Conservation (phyloP, 441 rosid species). For the Corymbia calophylla region DNA sequence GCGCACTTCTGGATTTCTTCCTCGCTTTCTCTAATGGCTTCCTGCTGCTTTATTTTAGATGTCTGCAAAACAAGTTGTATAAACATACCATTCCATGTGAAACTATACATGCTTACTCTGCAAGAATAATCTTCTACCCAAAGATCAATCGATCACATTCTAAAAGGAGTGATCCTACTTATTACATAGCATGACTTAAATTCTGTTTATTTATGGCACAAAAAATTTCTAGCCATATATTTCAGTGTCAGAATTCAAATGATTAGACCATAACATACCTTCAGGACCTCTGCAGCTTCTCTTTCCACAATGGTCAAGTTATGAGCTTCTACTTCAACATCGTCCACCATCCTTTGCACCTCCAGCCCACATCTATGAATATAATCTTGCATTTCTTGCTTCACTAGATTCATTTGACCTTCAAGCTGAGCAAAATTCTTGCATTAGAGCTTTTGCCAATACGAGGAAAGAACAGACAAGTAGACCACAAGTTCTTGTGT, state of each 20-base stretch:
- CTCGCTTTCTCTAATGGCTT: slow-evolving; percentile 42
- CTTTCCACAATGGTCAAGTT: slow-evolving; percentile 51
- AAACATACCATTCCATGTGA: background rate
- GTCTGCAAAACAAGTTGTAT: slow-evolving; percentile 16
- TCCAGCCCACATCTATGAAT: slow-evolving; percentile 38
- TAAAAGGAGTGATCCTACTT: background rate
- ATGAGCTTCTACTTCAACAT: slow-evolving; percentile 38
- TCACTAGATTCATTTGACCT: slow-evolving; percentile 28
- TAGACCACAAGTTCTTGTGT: background rate
- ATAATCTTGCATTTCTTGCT: slow-evolving; percentile 51
- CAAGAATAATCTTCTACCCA: background rate
- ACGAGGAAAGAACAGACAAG: background rate
- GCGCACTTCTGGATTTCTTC: slow-evolving; percentile 51
- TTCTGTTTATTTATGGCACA: background rate
- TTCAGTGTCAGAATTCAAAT: background rate
- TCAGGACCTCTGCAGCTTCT: slow-evolving; percentile 63
- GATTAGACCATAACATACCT: slow-evolving; percentile 22
- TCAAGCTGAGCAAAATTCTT: slow-evolving; percentile 31
- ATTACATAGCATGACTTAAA: background rate
- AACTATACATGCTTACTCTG: background rate
- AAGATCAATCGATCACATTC: background rate
- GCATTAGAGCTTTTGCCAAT: background rate
- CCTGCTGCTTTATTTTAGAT: slow-evolving; percentile 46
- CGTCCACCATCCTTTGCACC: slow-evolving; percentile 45
- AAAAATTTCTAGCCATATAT: background rate